Base-by-base conservation (phyloP, 306 rosid genomes). In the Ziziphus jujuba region DNA sequence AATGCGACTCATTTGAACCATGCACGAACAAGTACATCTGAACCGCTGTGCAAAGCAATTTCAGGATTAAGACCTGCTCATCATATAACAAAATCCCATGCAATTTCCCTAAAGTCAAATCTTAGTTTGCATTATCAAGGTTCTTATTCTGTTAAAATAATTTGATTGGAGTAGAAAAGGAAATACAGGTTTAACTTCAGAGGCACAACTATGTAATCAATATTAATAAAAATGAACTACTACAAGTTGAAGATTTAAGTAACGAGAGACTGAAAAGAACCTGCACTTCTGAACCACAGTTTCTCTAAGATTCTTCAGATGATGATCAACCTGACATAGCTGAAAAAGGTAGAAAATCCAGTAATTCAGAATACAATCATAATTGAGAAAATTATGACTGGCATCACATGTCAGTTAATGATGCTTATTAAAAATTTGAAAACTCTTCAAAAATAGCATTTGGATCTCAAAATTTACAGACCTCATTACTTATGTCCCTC, bases 401-500 rank as follows among this genome's bases (percentile, higher is more conserved):
- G 44, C 38, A 3, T 44, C 31, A 28, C 28, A 9, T 2, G 14
- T 22, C 34, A 28, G 28, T n/a, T 31, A 47, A 56, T 16, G 24
- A 6, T 45, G 49, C 36, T 31, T 57, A 44, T 14, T n/a, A n/a
- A 8, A 57, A 48, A 45, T 28, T 21, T 57, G 14, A 63, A 61
- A 49, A 3, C 15, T 40, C 9, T 38, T 38, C 11, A 5, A 38
- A 38, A 38, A 10, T 38, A 10, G 45, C 45, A 40, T 40, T 40
- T 10, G 10, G 45, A 8, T 64, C 53, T 52, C 22, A 49, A 65
- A 56, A 64, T 69, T 54, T 73, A 40, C 73, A 58, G 63, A 92
- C 98, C 96, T 90, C 96, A 5, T 83, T 84, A 73, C 88, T 86
- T 40, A 85, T 56, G 72, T 92, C 90, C 66, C 74, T 82, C n/a